These are phyloP conservation scores for Candida sphagnicola DNA, from an alignment of 805 yeast species.

Conservation along the genomic window DNA sequence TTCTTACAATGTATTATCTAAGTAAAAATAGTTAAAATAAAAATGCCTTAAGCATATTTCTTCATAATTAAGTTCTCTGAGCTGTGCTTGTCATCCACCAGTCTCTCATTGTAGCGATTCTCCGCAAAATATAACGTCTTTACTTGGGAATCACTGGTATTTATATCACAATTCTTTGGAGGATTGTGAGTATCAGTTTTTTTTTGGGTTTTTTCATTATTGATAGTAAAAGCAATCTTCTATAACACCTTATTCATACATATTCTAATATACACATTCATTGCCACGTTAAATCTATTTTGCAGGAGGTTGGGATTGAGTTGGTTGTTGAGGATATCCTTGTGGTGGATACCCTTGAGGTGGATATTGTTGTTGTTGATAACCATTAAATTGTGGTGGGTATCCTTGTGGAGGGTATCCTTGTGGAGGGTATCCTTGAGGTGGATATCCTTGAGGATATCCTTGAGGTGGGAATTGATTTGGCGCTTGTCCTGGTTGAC, in stretches of 20 bases:
- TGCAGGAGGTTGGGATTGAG: conserved; percentile 9
- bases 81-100: neutral
- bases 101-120: conserved; percentile 1
- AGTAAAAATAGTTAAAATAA: neutral
- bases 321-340: conserved; percentile 6
- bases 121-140: no score
- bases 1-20: neutral
- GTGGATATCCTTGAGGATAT: conserved; percentile 5
- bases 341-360: conserved; percentile 8
- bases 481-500: conserved; percentile 8
- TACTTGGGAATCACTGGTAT: no score
- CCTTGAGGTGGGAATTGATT: conserved; percentile 4
- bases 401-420: conserved; percentile 13
- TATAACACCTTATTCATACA: neutral
- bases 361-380: conserved; percentile 15
- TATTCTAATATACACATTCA: neutral
- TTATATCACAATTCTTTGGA: neutral
- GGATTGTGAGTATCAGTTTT: neutral
- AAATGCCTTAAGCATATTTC: neutral
- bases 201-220: neutral
- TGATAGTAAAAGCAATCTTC: neutral
- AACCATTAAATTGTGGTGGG: conserved; percentile 16
- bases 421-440: conserved; percentile 9
- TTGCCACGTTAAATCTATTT: neutral
- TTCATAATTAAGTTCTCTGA: neutral